Conservation (phyloP, 805 yeast genomes). For the Kuraishia piskuri region DNA sequence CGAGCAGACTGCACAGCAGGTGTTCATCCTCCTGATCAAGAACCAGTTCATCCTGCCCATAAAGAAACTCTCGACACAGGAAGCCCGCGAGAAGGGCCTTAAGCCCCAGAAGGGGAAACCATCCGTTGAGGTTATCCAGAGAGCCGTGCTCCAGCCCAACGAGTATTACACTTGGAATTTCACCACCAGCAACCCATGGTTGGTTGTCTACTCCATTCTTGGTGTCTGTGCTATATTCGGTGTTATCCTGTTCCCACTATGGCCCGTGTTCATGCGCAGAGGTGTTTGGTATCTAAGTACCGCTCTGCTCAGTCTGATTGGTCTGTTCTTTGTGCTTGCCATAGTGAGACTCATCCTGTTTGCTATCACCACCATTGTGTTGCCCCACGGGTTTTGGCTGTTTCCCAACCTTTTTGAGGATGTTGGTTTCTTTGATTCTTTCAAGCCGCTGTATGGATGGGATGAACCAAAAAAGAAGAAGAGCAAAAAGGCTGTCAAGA, state of each 20-base stretch:
- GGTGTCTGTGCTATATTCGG: constrained; percentile 58
- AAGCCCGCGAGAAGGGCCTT: constrained; percentile 53
- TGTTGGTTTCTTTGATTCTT: constrained; percentile 88
- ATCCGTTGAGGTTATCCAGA: constrained; percentile 42
- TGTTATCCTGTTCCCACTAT: constrained; percentile 77
- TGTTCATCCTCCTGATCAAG: constrained; percentile 62
- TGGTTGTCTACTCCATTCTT: constrained; percentile 53
- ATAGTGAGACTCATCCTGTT: constrained; percentile 70
- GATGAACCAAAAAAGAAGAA: constrained; percentile 28
- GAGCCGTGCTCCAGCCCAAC: constrained; percentile 54
- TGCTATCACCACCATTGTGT: constrained; percentile 43
- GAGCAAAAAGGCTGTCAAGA: constrained; percentile 4
- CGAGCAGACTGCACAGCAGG: constrained; percentile 48
- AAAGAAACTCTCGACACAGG: constrained; percentile 59
- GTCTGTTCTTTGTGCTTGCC: constrained; percentile 68
- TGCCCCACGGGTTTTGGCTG: constrained; percentile 82
- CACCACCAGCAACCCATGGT: constrained; percentile 60
- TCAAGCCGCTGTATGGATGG: constrained; percentile 84
- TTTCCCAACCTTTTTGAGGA: constrained; percentile 95
- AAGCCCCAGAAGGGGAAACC: constrained; percentile 59
- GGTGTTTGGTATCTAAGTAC: constrained; percentile 90
- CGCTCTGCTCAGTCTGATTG: constrained; percentile 65
- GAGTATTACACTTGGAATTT: constrained; percentile 82
- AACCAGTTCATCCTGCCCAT: constrained; percentile 71
- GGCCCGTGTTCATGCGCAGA: constrained; percentile 86